Percentiles rank a stretch among this genome's conserved stretches.
These are phyloP conservation scores for Mollisiaceae sp. DNA, from an alignment of 2,329 filamentous ascomycete genomes.

Conservation along the genomic window DNA sequence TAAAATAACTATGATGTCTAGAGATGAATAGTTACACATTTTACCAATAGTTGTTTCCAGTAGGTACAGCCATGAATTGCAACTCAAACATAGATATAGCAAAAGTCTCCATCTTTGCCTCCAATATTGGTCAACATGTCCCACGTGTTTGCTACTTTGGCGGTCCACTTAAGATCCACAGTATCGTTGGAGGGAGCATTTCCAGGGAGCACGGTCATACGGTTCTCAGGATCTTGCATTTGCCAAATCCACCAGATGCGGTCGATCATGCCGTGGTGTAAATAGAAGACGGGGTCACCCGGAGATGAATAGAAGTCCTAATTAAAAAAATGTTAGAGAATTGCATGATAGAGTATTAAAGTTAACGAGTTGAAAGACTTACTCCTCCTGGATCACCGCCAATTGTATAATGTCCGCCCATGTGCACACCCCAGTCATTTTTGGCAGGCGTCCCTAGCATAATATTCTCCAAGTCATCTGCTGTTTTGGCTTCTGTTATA, in stretches of 20 bases:
- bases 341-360: conserved; percentile 38
- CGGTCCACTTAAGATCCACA: conserved; percentile 48
- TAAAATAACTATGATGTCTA: too few relatives aligned
- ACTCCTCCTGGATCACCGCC: conserved; percentile 49
- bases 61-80: not conserved
- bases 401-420: conserved; percentile 47
- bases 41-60: too few relatives aligned
- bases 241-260: conserved; percentile 54
- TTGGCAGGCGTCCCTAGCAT: conserved; percentile 48
- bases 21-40: too few relatives aligned
- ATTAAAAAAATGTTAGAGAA: conserved; percentile 50
- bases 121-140: conserved; percentile 44
- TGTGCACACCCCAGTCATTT: conserved; percentile 45
- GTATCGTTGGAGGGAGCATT: conserved; percentile 36
- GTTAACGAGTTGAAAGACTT: not conserved
- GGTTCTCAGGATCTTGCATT: conserved; percentile 47
- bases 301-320: conserved; percentile 51
- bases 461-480: conserved; percentile 47
- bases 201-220: conserved; percentile 38
- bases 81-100: conserved; percentile 49
- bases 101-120: conserved; percentile 40
- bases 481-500: not conserved
- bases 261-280: conserved; percentile 53
- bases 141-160: conserved; percentile 48
- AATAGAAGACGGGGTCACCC: conserved; percentile 51